Percentiles rank a stretch among this genome's conserved stretches.
phyloP scores from a whole-genome alignment of 345 rosid genomes.

The Brassica rapa region DNA sequence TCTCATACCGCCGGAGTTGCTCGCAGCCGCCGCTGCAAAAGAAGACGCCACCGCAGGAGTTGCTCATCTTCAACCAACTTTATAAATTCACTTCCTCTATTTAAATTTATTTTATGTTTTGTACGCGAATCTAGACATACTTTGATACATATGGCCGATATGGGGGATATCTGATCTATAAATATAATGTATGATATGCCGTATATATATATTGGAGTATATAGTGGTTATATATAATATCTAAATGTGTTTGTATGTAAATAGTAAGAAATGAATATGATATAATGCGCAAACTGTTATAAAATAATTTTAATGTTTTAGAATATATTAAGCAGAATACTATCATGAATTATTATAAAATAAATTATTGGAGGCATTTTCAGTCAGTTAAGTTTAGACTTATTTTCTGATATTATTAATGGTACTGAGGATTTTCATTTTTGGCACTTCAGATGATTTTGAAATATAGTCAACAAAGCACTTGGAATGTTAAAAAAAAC shows the following conservation, averaged over 20 bases:
- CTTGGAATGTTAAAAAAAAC: neutral
- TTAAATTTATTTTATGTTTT: conserved; percentile 11
- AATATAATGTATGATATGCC: neutral
- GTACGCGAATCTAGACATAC: conserved; percentile 1
- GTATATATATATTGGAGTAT: neutral
- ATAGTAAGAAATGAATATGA: neutral
- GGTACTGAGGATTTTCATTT: no score
- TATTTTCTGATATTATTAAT: no score
- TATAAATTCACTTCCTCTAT: conserved; percentile 15
- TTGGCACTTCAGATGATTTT: no score
- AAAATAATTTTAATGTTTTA: neutral
- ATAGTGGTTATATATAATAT: neutral
- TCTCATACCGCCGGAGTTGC: conserved; percentile 39
- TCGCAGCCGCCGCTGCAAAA: conserved; percentile 7
- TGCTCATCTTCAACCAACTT: conserved; percentile 26
- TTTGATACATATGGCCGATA: neutral
- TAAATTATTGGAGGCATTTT: neutral
- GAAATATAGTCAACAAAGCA: neutral
- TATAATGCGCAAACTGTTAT: neutral
- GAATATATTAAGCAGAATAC: neutral
- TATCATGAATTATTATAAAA: no score
- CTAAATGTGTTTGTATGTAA: neutral
- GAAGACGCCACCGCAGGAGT: conserved; percentile 25
- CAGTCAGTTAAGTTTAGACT: neutral
- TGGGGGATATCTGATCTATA: neutral